Conservation (phyloP, 345 rosid genomes). For the Barbarea vulgaris region DNA sequence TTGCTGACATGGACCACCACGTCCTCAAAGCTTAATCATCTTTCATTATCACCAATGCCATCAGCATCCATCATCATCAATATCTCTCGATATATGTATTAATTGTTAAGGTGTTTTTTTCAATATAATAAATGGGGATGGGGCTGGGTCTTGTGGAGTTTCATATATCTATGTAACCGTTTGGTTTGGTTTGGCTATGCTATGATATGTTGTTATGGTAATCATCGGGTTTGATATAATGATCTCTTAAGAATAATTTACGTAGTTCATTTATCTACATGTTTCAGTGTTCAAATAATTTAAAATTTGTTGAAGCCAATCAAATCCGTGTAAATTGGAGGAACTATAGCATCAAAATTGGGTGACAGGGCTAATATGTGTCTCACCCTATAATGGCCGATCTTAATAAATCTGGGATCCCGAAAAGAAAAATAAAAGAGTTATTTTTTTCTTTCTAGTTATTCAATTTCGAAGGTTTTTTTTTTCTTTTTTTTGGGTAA, state of each 20-base stretch:
- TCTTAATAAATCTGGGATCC: too few species aligned
- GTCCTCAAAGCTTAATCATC: conserved; percentile 28
- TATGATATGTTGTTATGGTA: conserved; percentile 8
- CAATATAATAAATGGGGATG: neutral
- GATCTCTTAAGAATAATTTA: neutral
- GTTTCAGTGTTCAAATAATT: too few species aligned
- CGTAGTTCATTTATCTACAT: neutral
- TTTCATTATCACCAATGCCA: neutral
- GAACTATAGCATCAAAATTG: too few species aligned
- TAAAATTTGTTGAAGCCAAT: too few species aligned
- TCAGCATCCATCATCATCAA: neutral
- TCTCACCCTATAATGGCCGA: too few species aligned
- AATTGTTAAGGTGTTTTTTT: neutral
- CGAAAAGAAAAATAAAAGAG: too few species aligned
- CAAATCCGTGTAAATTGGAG: too few species aligned
- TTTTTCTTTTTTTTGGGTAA: too few species aligned
- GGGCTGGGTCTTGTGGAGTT: neutral
- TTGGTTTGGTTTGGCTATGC: neutral
- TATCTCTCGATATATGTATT: neutral
- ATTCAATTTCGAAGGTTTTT: too few species aligned
- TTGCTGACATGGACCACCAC: conserved; percentile 35
- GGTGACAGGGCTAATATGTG: too few species aligned
- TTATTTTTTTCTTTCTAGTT: too few species aligned
- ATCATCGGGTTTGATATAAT: conserved; percentile 2
- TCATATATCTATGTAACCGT: neutral